Evolutionary conservation across 768 basidiomycete species (phyloP).

Genomic region (Leccinum boreale): DNA sequence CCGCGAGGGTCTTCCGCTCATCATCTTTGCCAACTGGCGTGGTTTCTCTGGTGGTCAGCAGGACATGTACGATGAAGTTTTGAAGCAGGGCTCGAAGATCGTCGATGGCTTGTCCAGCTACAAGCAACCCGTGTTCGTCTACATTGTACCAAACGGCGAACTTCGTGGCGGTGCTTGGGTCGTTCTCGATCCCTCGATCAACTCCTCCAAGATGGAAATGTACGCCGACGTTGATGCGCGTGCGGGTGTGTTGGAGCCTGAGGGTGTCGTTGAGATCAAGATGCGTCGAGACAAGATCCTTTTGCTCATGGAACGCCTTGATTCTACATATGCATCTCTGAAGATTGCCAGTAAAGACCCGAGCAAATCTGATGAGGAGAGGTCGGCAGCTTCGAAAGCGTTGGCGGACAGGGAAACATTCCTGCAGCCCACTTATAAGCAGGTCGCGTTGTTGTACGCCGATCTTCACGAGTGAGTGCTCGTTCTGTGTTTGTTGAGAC

Average conservation of each 20-base stretch:
- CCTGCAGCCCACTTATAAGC: constrained; percentile 88
- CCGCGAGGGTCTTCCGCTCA: constrained; percentile 92
- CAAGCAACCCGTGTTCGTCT: constrained; percentile 97
- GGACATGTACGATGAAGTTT: constrained; percentile 97
- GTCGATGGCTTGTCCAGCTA: constrained; percentile 97
- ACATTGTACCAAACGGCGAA: constrained; percentile 98
- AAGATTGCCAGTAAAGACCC: constrained; percentile 79
- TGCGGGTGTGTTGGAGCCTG: constrained; percentile 94
- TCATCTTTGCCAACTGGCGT: constrained; percentile 99
- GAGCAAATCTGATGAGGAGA: constrained; percentile 71
- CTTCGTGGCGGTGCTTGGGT: constrained; percentile 99
- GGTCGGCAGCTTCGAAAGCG: constrained; percentile 61
- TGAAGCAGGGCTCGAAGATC: constrained; percentile 97
- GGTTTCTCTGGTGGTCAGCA: constrained; percentile 99
- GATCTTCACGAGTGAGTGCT: constrained; percentile 89
- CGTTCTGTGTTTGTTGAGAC: neutral
- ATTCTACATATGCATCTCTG: constrained; percentile 73
- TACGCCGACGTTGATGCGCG: constrained; percentile 95
- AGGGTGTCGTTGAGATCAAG: constrained; percentile 97
- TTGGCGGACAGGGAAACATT: constrained; percentile 74
- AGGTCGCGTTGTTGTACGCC: constrained; percentile 89
- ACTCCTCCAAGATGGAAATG: constrained; percentile 98
- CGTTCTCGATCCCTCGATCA: constrained; percentile 97
- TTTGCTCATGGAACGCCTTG: constrained; percentile 89
- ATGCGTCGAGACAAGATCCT: constrained; percentile 93